A percentile compares a stretch with the other conserved stretches of the same genome.
Conservation (phyloP, 345 rosid genomes). For the Cardamine chenopodiifolia region DNA sequence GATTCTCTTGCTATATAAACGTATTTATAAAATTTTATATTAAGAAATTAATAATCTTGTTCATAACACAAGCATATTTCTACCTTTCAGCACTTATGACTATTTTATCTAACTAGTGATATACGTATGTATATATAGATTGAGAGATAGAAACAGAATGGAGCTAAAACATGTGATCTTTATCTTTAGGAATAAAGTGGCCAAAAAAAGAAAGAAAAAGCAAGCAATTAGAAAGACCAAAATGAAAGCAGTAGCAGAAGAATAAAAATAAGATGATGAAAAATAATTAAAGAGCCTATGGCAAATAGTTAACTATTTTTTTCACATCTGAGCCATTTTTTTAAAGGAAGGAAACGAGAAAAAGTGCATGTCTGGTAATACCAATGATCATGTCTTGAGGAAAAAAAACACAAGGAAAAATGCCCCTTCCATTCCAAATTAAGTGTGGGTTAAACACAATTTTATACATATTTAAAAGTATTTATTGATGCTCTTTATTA, state of each 20-base stretch:
- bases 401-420: neutral
- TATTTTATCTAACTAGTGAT: constrained; percentile 9
- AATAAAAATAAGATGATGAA: constrained; percentile 12
- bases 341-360: neutral
- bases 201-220: constrained; percentile 28
- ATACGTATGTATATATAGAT: constrained; percentile 9
- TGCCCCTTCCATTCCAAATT: neutral
- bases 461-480: neutral
- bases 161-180: constrained; percentile 45
- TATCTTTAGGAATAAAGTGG: constrained; percentile 46
- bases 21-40: neutral
- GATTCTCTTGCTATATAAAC: neutral
- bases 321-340: constrained; percentile 22
- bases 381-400: constrained; percentile 28
- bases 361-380: constrained; percentile 29
- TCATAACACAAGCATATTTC: constrained; percentile 9
- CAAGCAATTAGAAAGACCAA: constrained; percentile 37
- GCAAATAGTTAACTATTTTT: neutral
- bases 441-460: neutral
- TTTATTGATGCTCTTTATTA: neutral
- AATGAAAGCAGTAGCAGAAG: constrained; percentile 30
- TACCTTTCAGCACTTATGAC: neutral
- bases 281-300: constrained; percentile 33
- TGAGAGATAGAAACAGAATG: constrained; percentile 31
- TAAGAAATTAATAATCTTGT: neutral